phyloP scores from a whole-genome alignment of 2,329 filamentous ascomycete genomes.

The Ceratocystis cubensis region DNA sequence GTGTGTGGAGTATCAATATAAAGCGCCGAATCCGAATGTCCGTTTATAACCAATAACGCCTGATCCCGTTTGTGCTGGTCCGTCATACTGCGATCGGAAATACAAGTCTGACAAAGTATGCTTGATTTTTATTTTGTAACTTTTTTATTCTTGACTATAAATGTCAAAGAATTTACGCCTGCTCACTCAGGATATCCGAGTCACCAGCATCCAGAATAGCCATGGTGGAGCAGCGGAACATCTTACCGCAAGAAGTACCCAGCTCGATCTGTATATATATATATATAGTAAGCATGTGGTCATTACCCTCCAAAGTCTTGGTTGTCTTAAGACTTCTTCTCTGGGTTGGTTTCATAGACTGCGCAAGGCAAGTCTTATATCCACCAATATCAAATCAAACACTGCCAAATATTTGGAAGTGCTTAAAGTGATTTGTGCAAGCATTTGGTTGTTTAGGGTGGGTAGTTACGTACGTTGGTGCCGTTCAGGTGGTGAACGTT shows the following conservation, averaged over 20 bases:
- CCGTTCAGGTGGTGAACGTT: conserved; percentile 95
- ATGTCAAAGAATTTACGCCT: conserved; percentile 27
- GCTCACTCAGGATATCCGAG: conserved; percentile 88
- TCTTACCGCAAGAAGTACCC: conserved; percentile 95
- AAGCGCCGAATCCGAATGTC: conserved; percentile 4
- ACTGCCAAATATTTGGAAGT: neutral
- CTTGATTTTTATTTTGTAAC: conserved; percentile 14
- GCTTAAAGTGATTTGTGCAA: neutral
- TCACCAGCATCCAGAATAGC: conserved; percentile 93
- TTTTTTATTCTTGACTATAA: conserved; percentile 15
- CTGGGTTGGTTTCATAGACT: conserved; percentile 50
- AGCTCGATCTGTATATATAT: conserved; percentile 68
- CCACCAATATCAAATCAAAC: conserved; percentile 16
- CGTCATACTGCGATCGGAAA: conserved; percentile 6
- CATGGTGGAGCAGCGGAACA: conserved; percentile 97
- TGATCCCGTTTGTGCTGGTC: conserved; percentile 8
- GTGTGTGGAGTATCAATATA: conserved; percentile 10
- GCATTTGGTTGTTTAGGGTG: conserved; percentile 15
- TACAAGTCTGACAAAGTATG: conserved; percentile 10
- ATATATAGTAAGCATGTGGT: conserved; percentile 43
- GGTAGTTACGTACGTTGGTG: conserved; percentile 77
- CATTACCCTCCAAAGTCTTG: conserved; percentile 73
- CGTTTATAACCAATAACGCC: conserved; percentile 18
- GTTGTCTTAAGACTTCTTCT: conserved; percentile 63
- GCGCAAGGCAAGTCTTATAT: conserved; percentile 22